Conservation (phyloP, 1,139 yeast genomes). For the Suhomyces choctaworum region DNA sequence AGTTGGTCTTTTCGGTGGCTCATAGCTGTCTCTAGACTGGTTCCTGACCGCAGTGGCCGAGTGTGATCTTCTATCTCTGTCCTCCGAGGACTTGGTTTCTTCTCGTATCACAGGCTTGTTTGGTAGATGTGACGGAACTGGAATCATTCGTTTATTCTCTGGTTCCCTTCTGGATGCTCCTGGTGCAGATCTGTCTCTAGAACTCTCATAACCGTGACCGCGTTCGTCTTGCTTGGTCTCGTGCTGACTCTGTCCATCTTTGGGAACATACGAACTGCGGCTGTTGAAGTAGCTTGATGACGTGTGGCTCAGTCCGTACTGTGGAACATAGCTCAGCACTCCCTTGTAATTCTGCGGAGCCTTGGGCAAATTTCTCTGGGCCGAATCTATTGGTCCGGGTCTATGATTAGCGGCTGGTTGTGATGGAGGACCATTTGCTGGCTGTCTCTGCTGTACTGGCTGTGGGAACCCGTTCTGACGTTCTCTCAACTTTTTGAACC, state of each 20-base stretch:
- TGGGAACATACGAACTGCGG: conserved; percentile 7
- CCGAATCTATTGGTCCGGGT: neutral
- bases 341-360: neutral
- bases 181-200: conserved; percentile 2
- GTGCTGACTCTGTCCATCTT: neutral
- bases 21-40: neutral
- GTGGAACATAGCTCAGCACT: conserved; percentile 2
- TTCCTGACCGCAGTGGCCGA: neutral
- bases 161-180: conserved; percentile 1
- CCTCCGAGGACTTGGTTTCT: neutral
- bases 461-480: conserved; percentile 8
- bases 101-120: conserved; percentile 3
- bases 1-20: neutral
- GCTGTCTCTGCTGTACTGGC: neutral
- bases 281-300: neutral
- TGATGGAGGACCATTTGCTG: neutral
- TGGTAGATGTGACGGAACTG: conserved; percentile 1
- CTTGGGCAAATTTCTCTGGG: neutral
- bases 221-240: conserved; percentile 1
- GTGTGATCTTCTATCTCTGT: neutral
- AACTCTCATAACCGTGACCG: conserved; percentile 1
- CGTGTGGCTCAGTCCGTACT: conserved; percentile 1
- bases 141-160: neutral
- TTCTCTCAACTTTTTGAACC: conserved; percentile 46
- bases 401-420: neutral